Percentiles rank a stretch among this genome's conserved stretches.
These are phyloP conservation scores for Fraxinus platypoda DNA, from an alignment of 305 asterid genomes.

Conservation along the genomic window DNA sequence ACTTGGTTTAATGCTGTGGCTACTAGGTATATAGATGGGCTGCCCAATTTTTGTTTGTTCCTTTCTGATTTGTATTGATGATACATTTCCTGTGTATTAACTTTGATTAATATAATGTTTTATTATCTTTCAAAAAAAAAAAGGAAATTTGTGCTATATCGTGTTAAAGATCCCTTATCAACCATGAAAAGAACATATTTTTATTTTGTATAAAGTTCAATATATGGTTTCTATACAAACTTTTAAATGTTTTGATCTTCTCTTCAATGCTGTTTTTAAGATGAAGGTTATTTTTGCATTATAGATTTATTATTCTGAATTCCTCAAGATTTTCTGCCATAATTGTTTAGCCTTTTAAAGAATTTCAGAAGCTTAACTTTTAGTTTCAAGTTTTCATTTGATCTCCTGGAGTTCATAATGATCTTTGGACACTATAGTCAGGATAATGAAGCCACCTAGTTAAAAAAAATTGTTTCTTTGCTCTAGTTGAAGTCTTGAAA, in stretches of 20 bases:
- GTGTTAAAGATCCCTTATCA: neutral
- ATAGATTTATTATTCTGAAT: neutral
- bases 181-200: neutral
- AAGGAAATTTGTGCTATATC: too few species aligned
- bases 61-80: too few species aligned
- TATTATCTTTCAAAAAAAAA: too few species aligned
- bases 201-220: neutral
- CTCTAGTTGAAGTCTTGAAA: constrained; percentile 2
- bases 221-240: neutral
- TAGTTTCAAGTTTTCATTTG: neutral
- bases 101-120: too few species aligned
- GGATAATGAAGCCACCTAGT: neutral
- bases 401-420: neutral
- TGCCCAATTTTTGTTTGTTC: too few species aligned
- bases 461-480: neutral
- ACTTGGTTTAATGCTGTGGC: too few species aligned
- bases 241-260: neutral
- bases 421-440: neutral
- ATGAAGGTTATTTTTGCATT: neutral
- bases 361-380: neutral
- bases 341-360: neutral
- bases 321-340: constrained; percentile 3
- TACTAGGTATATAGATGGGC: too few species aligned
- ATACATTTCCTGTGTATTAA: too few species aligned
- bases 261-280: neutral